Percentiles rank a stretch among this genome's conserved stretches.
phyloP scores from a whole-genome alignment of 495 filamentous ascomycete genomes.

The Aspergillus indologenus region DNA sequence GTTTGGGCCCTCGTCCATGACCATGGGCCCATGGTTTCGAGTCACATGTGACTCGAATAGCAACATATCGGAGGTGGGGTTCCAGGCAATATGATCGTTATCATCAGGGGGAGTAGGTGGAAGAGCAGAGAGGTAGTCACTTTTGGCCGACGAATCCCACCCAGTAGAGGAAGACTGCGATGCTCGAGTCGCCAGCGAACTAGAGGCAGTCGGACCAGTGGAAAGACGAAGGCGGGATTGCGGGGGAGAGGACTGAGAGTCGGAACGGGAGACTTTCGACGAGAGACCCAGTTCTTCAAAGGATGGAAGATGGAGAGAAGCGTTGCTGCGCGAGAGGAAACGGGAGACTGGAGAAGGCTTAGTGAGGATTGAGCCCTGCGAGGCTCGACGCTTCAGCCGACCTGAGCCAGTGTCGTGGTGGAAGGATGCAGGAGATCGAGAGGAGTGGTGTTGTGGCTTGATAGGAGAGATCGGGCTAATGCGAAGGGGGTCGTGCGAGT shows the following conservation, averaged over 20 bases:
- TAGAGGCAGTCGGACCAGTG: constrained; percentile 35
- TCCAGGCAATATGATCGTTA: constrained; percentile 42
- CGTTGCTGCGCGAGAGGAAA: constrained; percentile 40
- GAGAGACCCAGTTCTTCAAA: constrained; percentile 38
- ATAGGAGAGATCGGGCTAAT: constrained; percentile 21
- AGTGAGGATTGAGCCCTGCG: constrained; percentile 39
- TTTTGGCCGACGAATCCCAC: constrained; percentile 31
- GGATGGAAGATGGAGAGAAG: constrained; percentile 38
- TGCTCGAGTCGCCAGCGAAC: constrained; percentile 30
- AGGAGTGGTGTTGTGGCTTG: constrained; percentile 10
- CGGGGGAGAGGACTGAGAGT: constrained; percentile 34
- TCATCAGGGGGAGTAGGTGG: constrained; percentile 46
- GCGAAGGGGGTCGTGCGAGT: constrained; percentile 16
- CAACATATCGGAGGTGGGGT: constrained; percentile 34
- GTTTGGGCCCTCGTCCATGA: constrained; percentile 39
- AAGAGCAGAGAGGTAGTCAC: constrained; percentile 36
- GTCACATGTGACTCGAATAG: constrained; percentile 33
- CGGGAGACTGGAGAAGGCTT: constrained; percentile 41
- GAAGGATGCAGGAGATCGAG: constrained; percentile 15
- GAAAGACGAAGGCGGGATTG: constrained; percentile 40
- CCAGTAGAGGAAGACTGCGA: constrained; percentile 23
- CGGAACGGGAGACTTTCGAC: constrained; percentile 26
- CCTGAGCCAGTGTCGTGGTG: constrained; percentile 17
- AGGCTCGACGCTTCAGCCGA: constrained; percentile 39
- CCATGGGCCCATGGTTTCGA: constrained; percentile 28